Base-by-base conservation (phyloP, 75 land plant genomes). In the Cryptomeria japonica region DNA sequence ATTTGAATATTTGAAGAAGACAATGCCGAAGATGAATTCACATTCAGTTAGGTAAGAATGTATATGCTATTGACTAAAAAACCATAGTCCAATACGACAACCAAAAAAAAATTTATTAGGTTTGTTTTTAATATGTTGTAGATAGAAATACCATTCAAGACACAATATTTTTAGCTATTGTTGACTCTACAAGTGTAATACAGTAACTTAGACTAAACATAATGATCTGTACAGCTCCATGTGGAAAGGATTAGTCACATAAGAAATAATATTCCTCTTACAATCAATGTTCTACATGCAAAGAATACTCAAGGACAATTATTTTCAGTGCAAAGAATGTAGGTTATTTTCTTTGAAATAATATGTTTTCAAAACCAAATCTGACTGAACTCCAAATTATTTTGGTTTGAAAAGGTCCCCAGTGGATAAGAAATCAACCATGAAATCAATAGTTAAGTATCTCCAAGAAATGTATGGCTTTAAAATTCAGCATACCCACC, bases 361-460 rank as follows among this genome's bases (percentile, higher is more conserved):
- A 37, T 87, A 87, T 51, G 44, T 77, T 78, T 49, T 46, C 86
- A 15, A 49, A 68, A 68, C 31, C 28, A 22, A 68, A n/a, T 28
- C 0, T 68, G 72, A 16, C 2, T 25, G 5, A 22, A 75, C 2
- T 42, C 46, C 36, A 77, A 72, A 42, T 39, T 70, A 39, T 44
- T 2, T 80, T 41, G 36, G 8, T 56, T 32, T 87, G 10, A 36
- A 25, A 92, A 96, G 98, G 72, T 96, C 95, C 49, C 96, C 98
- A 41, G 93, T 95, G 73, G 98, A 95, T 90, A 97, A 96, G 1
- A 90, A 89, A 56, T 89, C 86, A 75, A 95, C 93, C 38, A 86
- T 96, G 94, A 96, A 96, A 87, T 95, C 95, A 22, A 95, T 96
- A 3, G 92, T 94, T 96, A n/a, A n/a, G n/a, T n/a, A 96, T 88